Evolutionary conservation across 208 protist genomes (phyloP).

Genomic region (Strigomonas oncopelti): DNA sequence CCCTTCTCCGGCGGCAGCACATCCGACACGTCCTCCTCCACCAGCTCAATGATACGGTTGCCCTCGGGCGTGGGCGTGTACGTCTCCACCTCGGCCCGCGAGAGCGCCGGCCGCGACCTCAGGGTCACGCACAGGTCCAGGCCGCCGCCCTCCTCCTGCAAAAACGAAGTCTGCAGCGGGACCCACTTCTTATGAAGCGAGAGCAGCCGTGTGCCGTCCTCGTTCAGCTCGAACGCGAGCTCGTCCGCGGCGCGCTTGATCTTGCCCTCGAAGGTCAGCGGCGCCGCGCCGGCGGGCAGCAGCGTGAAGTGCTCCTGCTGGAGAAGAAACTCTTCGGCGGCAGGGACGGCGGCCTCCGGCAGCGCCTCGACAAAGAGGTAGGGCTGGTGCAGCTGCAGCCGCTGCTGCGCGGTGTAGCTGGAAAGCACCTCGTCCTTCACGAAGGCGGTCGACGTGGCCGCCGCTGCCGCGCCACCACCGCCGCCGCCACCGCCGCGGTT

Average conservation of each 20-base stretch:
- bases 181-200: conserved; percentile 70
- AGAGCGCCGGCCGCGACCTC: conserved; percentile 62
- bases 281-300: conserved; percentile 19
- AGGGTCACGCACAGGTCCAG: conserved; percentile 72
- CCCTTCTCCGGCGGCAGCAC: conserved; percentile 82
- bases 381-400: conserved; percentile 75
- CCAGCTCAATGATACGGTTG: conserved; percentile 57
- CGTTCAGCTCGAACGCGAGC: conserved; percentile 56
- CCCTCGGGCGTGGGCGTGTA: conserved; percentile 25
- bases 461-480: background rate
- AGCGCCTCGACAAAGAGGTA: conserved; percentile 79
- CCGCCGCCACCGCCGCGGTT: conserved; percentile 11
- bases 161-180: conserved; percentile 74
- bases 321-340: conserved; percentile 44
- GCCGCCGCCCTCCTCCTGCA: conserved; percentile 31
- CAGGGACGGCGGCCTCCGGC: conserved; percentile 44
- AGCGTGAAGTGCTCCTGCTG: conserved; percentile 51
- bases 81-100: conserved; percentile 56
- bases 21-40: conserved; percentile 76
- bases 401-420: conserved; percentile 85
- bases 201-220: conserved; percentile 46
- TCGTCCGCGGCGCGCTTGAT: conserved; percentile 76
- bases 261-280: conserved; percentile 70
- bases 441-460: conserved; percentile 6
- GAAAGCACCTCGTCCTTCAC: conserved; percentile 65